These are phyloP conservation scores for Ceratocystis lukuohia DNA, from an alignment of 2,329 filamentous ascomycete genomes.

Conservation along the genomic window DNA sequence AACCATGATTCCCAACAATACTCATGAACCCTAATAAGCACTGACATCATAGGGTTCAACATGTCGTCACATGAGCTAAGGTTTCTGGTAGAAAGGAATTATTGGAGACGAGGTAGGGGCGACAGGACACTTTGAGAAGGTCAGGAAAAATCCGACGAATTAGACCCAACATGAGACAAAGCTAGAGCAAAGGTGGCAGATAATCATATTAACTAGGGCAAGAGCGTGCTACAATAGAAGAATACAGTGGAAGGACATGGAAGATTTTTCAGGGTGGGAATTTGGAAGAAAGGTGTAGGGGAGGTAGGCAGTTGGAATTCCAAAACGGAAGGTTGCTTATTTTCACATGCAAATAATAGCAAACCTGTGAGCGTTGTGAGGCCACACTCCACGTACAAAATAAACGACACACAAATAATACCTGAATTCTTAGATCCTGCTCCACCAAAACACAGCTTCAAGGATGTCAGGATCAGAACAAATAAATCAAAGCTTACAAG, in stretches of 20 bases:
- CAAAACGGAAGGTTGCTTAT: not conserved
- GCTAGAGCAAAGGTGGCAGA: not conserved
- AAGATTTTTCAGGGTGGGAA: not conserved
- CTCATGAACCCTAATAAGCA: not conserved
- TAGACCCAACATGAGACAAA: not conserved
- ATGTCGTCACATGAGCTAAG: not conserved
- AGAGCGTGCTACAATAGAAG: not conserved
- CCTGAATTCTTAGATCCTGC: not conserved
- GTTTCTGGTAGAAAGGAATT: not conserved
- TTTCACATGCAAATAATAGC: constrained; percentile 8
- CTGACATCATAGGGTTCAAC: not conserved
- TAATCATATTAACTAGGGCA: not conserved
- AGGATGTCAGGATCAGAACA: not conserved
- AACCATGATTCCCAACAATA: not conserved
- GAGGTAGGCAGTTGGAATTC: not conserved
- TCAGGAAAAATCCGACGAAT: not conserved
- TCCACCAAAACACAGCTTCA: not conserved
- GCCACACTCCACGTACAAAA: not conserved
- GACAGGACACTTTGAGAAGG: not conserved
- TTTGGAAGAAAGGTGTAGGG: not conserved
- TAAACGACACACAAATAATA: not conserved
- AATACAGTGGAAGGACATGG: not conserved
- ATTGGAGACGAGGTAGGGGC: not conserved
- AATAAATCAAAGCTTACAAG: not conserved
- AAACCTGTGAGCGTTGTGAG: not conserved